Percentiles rank a stretch among this genome's conserved stretches.
Conservation (phyloP, 208 protist genomes). For the Trypanosomatidae sp. region DNA sequence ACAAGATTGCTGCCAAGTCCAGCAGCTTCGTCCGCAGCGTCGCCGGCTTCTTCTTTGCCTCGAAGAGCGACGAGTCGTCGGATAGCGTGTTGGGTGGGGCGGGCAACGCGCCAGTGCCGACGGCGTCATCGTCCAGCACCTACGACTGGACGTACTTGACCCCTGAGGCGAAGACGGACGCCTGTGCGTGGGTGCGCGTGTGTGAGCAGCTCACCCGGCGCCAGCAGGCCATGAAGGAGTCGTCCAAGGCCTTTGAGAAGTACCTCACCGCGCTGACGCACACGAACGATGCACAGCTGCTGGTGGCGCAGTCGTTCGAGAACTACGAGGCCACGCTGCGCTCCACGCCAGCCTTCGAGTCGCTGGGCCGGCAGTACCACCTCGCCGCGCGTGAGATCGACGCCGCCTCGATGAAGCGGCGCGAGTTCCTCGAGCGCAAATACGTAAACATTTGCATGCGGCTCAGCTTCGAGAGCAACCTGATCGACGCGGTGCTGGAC, state of each 20-base stretch:
- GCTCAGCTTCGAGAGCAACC: conserved; percentile 59
- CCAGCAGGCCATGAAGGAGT: conserved; percentile 41
- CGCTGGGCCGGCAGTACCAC: conserved; percentile 29
- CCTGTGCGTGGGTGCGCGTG: conserved; percentile 42
- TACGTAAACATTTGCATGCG: conserved; percentile 63
- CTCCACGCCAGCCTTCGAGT: conserved; percentile 22
- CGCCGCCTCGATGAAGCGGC: conserved; percentile 27
- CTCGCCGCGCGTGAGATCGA: conserved; percentile 23
- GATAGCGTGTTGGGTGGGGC: conserved; percentile 9
- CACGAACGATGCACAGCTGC: conserved; percentile 21
- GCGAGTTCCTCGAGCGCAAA: conserved; percentile 33
- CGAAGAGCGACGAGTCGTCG: conserved; percentile 18
- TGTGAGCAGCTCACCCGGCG: conserved; percentile 38
- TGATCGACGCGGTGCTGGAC: conserved; percentile 65
- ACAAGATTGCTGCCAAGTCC: conserved; percentile 51
- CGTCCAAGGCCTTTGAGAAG: conserved; percentile 45
- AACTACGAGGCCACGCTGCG: conserved; percentile 27
- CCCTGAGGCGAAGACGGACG: conserved; percentile 22
- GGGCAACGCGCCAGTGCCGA: conserved; percentile 11
- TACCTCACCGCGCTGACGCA: conserved; percentile 38
- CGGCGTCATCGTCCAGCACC: conserved; percentile 11
- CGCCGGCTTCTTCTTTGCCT: conserved; percentile 38
- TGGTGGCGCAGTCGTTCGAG: conserved; percentile 48
- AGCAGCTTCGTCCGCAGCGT: conserved; percentile 64
- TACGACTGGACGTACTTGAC: conserved; percentile 35